Conservation (phyloP, 768 basidiomycete genomes). For the Auricularia sp. region DNA sequence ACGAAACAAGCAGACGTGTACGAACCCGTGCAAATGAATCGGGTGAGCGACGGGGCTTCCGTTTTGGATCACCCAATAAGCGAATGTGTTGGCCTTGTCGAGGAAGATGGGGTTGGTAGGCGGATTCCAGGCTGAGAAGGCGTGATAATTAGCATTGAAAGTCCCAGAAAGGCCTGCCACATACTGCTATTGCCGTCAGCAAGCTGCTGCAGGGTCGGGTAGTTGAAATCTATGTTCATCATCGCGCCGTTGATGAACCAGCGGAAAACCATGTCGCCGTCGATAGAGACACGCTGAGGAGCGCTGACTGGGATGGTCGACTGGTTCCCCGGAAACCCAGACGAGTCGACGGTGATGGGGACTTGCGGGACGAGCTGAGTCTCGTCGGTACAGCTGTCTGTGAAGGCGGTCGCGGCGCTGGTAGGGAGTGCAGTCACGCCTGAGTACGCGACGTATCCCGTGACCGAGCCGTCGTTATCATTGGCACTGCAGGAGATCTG, state of each 20-base stretch:
- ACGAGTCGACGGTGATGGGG: background rate
- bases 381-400: background rate
- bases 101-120: background rate
- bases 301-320: background rate
- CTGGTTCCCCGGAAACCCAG: background rate
- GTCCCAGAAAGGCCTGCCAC: background rate
- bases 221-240: background rate
- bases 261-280: slow-evolving; percentile 1
- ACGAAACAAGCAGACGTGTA: too few species aligned
- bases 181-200: background rate
- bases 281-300: background rate
- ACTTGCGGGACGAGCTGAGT: background rate
- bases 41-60: slow-evolving; percentile 6
- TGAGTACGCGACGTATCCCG: background rate
- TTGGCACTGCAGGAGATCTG: background rate
- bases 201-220: background rate
- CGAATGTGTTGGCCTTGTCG: background rate
- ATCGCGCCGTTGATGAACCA: background rate
- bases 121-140: background rate
- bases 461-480: background rate
- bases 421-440: background rate
- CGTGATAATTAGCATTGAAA: background rate
- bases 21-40: slow-evolving; percentile 23
- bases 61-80: slow-evolving; percentile 1
- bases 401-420: background rate